Evolutionary conservation across 75 land plant species (phyloP), one percentile per base, ranked within the genome.

Genomic region (Cryptomeria japonica): DNA sequence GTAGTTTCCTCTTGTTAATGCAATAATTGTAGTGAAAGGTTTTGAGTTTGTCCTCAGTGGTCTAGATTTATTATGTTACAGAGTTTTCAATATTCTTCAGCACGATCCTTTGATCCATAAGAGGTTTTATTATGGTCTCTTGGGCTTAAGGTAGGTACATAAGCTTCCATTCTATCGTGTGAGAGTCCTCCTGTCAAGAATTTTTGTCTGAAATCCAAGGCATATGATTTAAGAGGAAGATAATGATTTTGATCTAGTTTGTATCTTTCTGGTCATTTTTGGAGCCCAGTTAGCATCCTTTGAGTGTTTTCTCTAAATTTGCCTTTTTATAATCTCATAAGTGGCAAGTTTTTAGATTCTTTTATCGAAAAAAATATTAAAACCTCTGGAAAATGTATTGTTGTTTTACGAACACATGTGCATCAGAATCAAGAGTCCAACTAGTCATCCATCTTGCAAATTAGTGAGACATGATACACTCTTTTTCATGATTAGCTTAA

Each of bases 381-480:
- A 10, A n/a, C 31, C 1, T n/a, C 34, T n/a, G 84, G 36, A 82
- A 82, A 82, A 82, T n/a, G 11, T n/a, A 46, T 46, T 82, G 49
- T 34, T 38, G 15, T 13, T 8, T 19, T 25, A 79, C 28, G 1
- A 12, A 79, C 28, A 42, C 25, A n/a, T 25, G n/a, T 31, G 3
- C 46, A 11, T 46, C 47, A 44, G 47, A 44, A 82, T 82, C 51
- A 46, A n/a, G 42, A 41, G 31, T 82, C 51, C 28, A 13, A 82
- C 84, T 82, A 18, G 51, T 8, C 53, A n/a, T 42, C 49, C 53
- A 13, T 42, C 34, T 46, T 82, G 84, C 31, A 44, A n/a, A 44
- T 25, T n/a, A 44, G 53, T 82, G 84, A 82, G 84, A 82, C 84
- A 82, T 82, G 51, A 15, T 82, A 46, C 4, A 82, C 84, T n/a